Base-by-base conservation (phyloP, 352 stramenopile species). In the Phytophthora foliorum region DNA sequence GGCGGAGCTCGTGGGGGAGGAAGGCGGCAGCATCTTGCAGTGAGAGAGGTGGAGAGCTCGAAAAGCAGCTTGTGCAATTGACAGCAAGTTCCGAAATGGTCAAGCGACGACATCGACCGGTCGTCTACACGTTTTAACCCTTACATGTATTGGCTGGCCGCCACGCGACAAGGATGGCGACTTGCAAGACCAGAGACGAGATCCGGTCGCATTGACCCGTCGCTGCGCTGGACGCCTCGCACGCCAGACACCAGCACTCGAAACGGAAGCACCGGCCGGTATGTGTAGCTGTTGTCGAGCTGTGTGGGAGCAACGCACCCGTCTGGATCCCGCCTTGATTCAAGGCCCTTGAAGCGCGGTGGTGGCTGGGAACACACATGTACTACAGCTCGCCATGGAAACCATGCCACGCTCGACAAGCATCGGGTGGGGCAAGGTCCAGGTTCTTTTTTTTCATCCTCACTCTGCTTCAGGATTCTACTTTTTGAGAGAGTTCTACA, bases 11-110 rank as follows among this genome's bases (percentile, higher is more conserved):
- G 71, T 78, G 27, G 59, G 65, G 10, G 59, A 64, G 24, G 45
- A 61, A 4, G 60, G 59, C 19, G 77, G 72, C 66, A 84, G 66
- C 77, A 88, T 70, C 25, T 54, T 68, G 36, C 19, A 48, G 17
- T 49, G 38, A 13, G 45, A 55, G 50, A 25, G 9, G 34, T 4
- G 22, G 24, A 25, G 14, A 14, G 45, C 2, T 45, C 14, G n/a
- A 29, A 24, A 51, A 21, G 1, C 14, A n/a, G 27, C 3, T 38
- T 69, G 52, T 21, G 67, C 38, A 45, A 63, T 49, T 61, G 57
- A 49, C 32, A 56, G 67, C 51, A 67, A 63, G 50, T 76, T 79
- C 36, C 31, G 57, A 70, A 79, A 70, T 79, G 62, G 58, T 48
- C 39, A 57, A 48, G 13, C 11, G 31, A 6, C 21, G 25, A 45